Evolutionary conservation across 306 rosid genomes (phyloP), one percentile per base, ranked within the genome.

Genomic region (Vigna trinervia): DNA sequence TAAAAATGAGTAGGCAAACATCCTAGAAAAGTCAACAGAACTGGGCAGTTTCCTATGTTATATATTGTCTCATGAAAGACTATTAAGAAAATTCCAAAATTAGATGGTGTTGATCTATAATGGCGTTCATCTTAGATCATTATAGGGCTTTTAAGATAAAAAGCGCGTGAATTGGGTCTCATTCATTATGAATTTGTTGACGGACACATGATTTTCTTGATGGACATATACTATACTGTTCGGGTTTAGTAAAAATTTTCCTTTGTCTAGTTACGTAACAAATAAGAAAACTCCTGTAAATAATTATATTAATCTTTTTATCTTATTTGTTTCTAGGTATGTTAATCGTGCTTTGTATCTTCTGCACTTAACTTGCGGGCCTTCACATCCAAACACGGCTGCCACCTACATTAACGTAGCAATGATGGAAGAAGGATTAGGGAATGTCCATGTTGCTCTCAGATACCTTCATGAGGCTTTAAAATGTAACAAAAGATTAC

Each of bases 341-440:
- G 98, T 95, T 78, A 92, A 90, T 77, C 97, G 98, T 52, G 98
- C 98, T 11, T 56, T 95, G 80, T 95, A 92, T 79, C 98, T 95
- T 83, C 80, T 95, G 87, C 98, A 95, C 86, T 80, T 95, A 62
- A 95, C 97, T 5, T 95, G 97, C 69, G 98, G 98, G 74, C 98
- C 98, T 32, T 95, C 98, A 77, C 98, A 95, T 90, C 98, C 98
- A 74, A 95, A 95, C 84, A 95, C 98, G 57, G 98, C 98, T 78
- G 98, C 98, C 47, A 95, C 98, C 43, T 95, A 95, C 83, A 95
- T 95, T 60, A 95, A 95, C 74, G 97, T 95, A 61, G 98, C 98
- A 61, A 95, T 95, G 98, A 95, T 95, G 98, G 98, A 95, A 87
- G 98, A 92, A 92, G 97, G 98, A 75, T 79, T 95, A 86, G 98